Base-by-base conservation (phyloP, 116 monocot genomes). In the Zostera marina region DNA sequence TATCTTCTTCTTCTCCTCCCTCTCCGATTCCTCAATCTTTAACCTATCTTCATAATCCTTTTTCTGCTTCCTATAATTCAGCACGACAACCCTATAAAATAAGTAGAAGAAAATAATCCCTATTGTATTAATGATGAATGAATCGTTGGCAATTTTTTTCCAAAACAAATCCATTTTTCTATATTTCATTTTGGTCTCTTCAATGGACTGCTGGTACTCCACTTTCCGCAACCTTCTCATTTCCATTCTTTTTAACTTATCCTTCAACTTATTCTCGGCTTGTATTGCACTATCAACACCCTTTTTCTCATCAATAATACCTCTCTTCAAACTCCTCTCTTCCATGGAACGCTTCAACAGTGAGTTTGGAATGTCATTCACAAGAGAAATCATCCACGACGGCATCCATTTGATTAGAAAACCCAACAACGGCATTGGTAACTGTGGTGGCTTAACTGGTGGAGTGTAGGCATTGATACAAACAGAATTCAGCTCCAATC, bases 391-490 rank as follows among this genome's bases (percentile, higher is more conserved):
- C 16, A 82, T 44, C 4, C 63, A 69, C 4, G 4, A 0, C 0
- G 80, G 77, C 9, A 75, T 3, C 42, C 32, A 32, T 32, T 60
- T 76, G 15, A 52, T 54, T 4, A 84, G 51, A 61, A 65, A 75
- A 0, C 84, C 79, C 41, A 91, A 59, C 42, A 81, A 81, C 45
- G 90, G 72, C 11, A 54, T 10, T 0, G 90, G 81, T 8, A 73
- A 14, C 60, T 81, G 76, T 17, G 81, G 84, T 65, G 64, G 81
- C 70, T 66, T 74, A 9, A 79, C 39, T 0, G 81, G 81, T 1
- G 84, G 90, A 32, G 84, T 84, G 14, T 91, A 81, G 0, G 90
- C 85, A 68, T 91, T 91, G 2, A 81, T 74, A 52, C 84, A 91
- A 11, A 74, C 14, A 12, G 79, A 78, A 65, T 58, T 60, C 22